Evolutionary conservation across 1,139 yeast genomes (phyloP), one percentile per base, ranked within the genome.

Genomic region (Protomyces gravidus): DNA sequence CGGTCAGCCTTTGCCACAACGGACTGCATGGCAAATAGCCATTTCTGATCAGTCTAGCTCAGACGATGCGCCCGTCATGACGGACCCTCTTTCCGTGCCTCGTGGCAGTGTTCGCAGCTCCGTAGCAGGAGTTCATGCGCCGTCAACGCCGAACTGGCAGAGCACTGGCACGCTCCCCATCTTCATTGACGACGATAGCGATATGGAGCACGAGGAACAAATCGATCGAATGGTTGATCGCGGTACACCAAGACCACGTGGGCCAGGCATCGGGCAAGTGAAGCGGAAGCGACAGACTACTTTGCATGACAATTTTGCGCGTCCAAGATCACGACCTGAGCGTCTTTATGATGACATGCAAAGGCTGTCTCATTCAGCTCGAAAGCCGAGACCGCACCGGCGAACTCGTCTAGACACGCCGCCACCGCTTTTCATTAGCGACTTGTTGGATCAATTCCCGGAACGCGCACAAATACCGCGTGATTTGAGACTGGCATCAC

Each of bases 171-270:
- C 9, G 2, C 17, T 15, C 19, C 30, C 48, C 23, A 26, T 25
- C 21, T 26, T 25, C 11, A 26, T 25, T 23, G 48, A 48, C 4
- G 51, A 27, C 13, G 51, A 48, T 25, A 30, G 42, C 19, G 27
- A 30, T 36, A 48, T 48, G 51, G 51, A 30, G 28, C 42, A 48
- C 6, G 28, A 48, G 3, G 42, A 30, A 13, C 27, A 30, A 5
- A 30, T 48, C 21, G 51, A 48, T 19, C 25, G 45, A 28, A 48
- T 48, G 51, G n/a, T 48, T 13, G 42, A 30, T n/a, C 9, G 26
- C 13, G 9, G 27, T 3, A 21, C 42, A 5, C 25, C 15, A 15
- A n/a, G 42, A 15, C 25, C 51, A n/a, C 21, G 39, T 11, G 30
- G 28, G 9, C 21, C n/a, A 26, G 36, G 17, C 17, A 13, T 19